Evolutionary conservation across 768 basidiomycete genomes (phyloP).

Genomic region (Phylloporus arenicola): DNA sequence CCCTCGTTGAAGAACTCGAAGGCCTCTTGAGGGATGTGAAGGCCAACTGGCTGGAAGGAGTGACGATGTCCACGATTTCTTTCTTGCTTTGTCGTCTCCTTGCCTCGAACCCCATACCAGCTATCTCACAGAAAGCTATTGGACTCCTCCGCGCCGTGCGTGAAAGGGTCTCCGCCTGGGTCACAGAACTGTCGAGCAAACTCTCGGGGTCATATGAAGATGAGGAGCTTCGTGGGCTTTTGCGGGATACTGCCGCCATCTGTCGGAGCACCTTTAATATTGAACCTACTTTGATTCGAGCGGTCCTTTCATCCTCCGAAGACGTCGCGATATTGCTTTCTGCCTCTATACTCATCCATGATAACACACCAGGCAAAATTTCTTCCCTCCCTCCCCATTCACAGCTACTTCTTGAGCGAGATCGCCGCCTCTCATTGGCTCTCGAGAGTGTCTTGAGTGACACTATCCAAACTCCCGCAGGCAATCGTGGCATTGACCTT

Average conservation of each 20-base stretch:
- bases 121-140: constrained; percentile 15
- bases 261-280: constrained; percentile 36
- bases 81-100: constrained; percentile 35
- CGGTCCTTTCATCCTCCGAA: constrained; percentile 14
- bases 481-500: constrained; percentile 12
- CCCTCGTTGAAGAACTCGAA: constrained; percentile 34
- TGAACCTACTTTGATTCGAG: constrained; percentile 1
- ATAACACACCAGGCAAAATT: constrained; percentile 18
- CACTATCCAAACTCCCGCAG: not conserved
- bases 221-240: constrained; percentile 16
- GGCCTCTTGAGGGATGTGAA: constrained; percentile 32
- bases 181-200: constrained; percentile 27
- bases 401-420: constrained; percentile 23
- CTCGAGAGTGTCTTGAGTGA: constrained; percentile 14
- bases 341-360: constrained; percentile 23
- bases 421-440: constrained; percentile 25
- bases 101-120: constrained; percentile 13
- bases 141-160: constrained; percentile 31
- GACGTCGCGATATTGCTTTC: constrained; percentile 24
- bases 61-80: constrained; percentile 30
- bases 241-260: constrained; percentile 34
- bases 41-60: constrained; percentile 38
- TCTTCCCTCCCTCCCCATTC: constrained; percentile 6
- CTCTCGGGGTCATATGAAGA: constrained; percentile 11
- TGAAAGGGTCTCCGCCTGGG: constrained; percentile 33